Conservation (phyloP, 169 alveolate species). For the Eimeria maxima region DNA sequence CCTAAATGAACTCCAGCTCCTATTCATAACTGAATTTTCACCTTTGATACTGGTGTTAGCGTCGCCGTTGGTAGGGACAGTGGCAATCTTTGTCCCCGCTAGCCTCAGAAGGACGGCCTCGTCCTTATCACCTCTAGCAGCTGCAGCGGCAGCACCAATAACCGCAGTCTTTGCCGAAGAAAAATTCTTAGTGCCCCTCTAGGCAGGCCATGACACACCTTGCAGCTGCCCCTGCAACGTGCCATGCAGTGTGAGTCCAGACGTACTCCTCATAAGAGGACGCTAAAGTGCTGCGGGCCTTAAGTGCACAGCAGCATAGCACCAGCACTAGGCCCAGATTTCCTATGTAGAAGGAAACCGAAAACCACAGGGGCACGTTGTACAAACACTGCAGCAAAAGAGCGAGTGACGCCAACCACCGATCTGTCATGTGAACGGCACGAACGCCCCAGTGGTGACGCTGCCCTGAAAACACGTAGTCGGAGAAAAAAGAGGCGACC, state of each 20-base stretch:
- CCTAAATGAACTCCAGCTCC: neutral
- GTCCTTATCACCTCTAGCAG: neutral
- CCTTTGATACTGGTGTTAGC: neutral
- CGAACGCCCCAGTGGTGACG: conserved; percentile 59
- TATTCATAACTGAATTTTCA: neutral
- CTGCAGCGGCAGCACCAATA: neutral
- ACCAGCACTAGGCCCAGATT: conserved; percentile 1
- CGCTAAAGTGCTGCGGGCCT: conserved; percentile 33
- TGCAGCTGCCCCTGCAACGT: conserved; percentile 61
- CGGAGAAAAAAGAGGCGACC: conserved; percentile 44
- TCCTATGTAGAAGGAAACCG: neutral
- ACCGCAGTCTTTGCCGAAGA: neutral
- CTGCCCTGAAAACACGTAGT: conserved; percentile 70
- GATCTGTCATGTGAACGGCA: conserved; percentile 74
- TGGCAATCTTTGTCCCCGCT: neutral
- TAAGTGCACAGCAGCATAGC: conserved; percentile 36
- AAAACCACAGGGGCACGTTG: conserved; percentile 67
- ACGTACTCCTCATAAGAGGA: conserved; percentile 7
- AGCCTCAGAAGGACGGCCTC: neutral
- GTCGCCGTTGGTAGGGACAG: neutral
- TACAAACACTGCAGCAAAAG: conserved; percentile 49
- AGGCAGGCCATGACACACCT: conserved; percentile 65
- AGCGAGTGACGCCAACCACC: conserved; percentile 56
- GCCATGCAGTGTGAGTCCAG: conserved; percentile 67
- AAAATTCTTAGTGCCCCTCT: conserved; percentile 29